Evolutionary conservation across 805 yeast species (phyloP).

Genomic region (Vanderwaltozyma verrucispora): DNA sequence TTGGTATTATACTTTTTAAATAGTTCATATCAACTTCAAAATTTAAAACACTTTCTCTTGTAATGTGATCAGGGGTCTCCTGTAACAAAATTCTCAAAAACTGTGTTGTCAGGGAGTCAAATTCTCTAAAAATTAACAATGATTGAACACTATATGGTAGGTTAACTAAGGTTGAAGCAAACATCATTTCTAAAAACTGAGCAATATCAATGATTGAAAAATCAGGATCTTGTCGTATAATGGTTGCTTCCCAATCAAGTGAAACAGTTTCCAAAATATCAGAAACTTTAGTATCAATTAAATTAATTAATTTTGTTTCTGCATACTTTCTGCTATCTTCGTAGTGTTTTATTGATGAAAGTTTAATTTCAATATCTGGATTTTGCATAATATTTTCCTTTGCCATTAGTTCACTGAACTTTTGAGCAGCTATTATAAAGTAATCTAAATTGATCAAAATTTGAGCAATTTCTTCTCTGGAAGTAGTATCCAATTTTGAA

Average conservation of each 20-base stretch:
- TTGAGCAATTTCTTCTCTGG: conserved; percentile 86
- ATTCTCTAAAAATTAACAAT: conserved; percentile 72
- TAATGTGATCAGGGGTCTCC: conserved; percentile 41
- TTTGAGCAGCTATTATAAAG: conserved; percentile 64
- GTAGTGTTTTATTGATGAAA: conserved; percentile 47
- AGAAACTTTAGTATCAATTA: conserved; percentile 71
- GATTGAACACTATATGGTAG: conserved; percentile 72
- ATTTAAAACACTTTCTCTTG: conserved; percentile 53
- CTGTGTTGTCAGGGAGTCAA: conserved; percentile 70
- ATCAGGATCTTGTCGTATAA: conserved; percentile 51
- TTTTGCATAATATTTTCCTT: conserved; percentile 27
- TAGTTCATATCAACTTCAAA: conserved; percentile 74
- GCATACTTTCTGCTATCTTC: conserved; percentile 54
- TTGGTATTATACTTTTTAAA: conserved; percentile 43
- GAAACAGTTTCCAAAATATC: conserved; percentile 78
- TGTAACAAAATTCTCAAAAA: conserved; percentile 50
- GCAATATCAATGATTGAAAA: conserved; percentile 75
- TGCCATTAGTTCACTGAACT: conserved; percentile 39
- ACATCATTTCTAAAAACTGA: conserved; percentile 72
- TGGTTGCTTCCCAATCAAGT: conserved; percentile 66
- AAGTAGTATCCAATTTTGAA: conserved; percentile 52
- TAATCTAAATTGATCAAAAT: conserved; percentile 81
- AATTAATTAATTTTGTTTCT: conserved; percentile 68
- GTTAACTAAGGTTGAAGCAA: conserved; percentile 72
- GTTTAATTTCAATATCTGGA: conserved; percentile 33